Percentiles rank a stretch among this genome's conserved stretches.
These are phyloP conservation scores for Lodderomyces jiufengensis DNA, from an alignment of 1,139 yeast genomes.

Conservation along the genomic window DNA sequence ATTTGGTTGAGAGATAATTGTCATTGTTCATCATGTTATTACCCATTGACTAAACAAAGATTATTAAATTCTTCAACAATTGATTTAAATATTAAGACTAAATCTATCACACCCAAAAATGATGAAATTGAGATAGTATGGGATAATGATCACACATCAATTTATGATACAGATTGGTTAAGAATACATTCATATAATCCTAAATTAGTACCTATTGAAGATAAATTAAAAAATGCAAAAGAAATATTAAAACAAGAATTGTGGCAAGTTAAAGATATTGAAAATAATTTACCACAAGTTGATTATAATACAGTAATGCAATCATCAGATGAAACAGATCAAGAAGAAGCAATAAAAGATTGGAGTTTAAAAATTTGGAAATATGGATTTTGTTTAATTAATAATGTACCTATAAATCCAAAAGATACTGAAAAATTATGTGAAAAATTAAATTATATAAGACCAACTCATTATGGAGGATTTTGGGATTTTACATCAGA, in stretches of 20 bases:
- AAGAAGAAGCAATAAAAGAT: conserved; percentile 48
- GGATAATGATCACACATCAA: conserved; percentile 40
- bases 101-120: conserved; percentile 18
- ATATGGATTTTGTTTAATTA: conserved; percentile 63
- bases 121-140: conserved; percentile 14
- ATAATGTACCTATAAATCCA: conserved; percentile 60
- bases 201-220: conserved; percentile 29
- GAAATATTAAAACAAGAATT: conserved; percentile 27
- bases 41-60: conserved; percentile 60
- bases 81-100: conserved; percentile 45
- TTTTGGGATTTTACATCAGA: conserved; percentile 82
- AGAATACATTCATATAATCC: conserved; percentile 59
- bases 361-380: conserved; percentile 59
- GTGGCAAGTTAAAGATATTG: conserved; percentile 53
- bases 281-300: conserved; percentile 47
- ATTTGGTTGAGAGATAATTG: conserved; percentile 74
- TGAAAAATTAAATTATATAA: conserved; percentile 57
- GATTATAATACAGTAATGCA: conserved; percentile 47
- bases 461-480: conserved; percentile 78
- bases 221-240: conserved; percentile 26
- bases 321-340: conserved; percentile 23
- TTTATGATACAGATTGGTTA: conserved; percentile 51
- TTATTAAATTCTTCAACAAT: conserved; percentile 57
- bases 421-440: conserved; percentile 60
- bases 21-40: conserved; percentile 60